Conservation (phyloP, 352 stramenopile species). For the Pythium periplocum region DNA sequence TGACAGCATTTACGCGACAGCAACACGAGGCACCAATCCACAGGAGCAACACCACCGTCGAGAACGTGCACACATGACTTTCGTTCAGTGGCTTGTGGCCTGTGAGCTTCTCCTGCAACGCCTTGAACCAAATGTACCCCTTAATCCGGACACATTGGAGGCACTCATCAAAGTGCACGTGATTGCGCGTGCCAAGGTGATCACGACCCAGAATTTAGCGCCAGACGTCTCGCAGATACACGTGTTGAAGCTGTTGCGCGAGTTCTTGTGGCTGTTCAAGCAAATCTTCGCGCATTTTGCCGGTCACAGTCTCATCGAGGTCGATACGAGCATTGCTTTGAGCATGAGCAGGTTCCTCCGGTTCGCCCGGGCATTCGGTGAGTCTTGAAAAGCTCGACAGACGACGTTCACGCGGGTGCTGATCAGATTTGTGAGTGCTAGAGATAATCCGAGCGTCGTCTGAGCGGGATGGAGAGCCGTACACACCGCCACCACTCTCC, state of each 20-base stretch:
- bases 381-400: slow-evolving; percentile 8
- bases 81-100: slow-evolving; percentile 42
- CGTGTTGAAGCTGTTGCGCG: slow-evolving; percentile 62
- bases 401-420: too few species aligned
- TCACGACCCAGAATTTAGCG: slow-evolving; percentile 53
- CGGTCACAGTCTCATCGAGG: slow-evolving; percentile 52
- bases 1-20: slow-evolving; percentile 34
- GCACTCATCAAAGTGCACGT: slow-evolving; percentile 43
- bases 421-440: slow-evolving; percentile 4
- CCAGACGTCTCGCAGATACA: slow-evolving; percentile 62
- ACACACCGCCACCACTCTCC: slow-evolving; percentile 22
- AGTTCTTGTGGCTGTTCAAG: slow-evolving; percentile 68
- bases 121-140: neutral
- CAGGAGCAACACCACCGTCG: neutral
- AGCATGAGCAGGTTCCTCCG: slow-evolving; percentile 61
- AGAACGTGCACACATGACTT: slow-evolving; percentile 28
- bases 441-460: slow-evolving; percentile 41
- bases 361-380: slow-evolving; percentile 68
- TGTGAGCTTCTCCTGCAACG: slow-evolving; percentile 43
- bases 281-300: slow-evolving; percentile 76
- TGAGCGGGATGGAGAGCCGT: slow-evolving; percentile 51
- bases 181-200: slow-evolving; percentile 42
- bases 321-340: slow-evolving; percentile 45
- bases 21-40: slow-evolving; percentile 1
- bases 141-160: slow-evolving; percentile 27